Base-by-base conservation (phyloP, 2,329 filamentous ascomycete genomes). In the Diplodia corticola region DNA sequence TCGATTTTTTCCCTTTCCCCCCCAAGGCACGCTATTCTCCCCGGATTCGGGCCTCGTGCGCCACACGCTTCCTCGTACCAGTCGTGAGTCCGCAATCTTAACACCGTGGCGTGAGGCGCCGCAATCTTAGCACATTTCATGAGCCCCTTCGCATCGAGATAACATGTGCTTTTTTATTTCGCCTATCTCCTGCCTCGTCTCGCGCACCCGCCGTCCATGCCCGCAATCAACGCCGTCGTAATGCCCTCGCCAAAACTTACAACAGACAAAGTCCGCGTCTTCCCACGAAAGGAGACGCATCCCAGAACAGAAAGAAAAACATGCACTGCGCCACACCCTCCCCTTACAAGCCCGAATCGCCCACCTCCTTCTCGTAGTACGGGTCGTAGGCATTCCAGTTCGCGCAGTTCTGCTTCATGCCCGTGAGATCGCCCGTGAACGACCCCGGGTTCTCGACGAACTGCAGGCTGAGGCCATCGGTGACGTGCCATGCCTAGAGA, bases 381-480 rank as follows among this genome's bases (percentile, higher is more conserved):
- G 54, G 48, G 17, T 65, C 76, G 40, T 75, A 78, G 2, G 68
- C 61, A 54, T 74, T 72, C 76, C 76, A 78, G 44, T 73, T 72
- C 30, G 67, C 67, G 55, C 76, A 78, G 0, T 73, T 74, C 12
- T 71, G 57, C 57, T 70, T 65, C 68, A 57, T 71, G 70, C 1
- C 73, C 73, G 55, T 76, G 69, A 65, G 24, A 2, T 48, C 63
- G 2, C 68, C 67, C 35, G 61, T 63, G 9, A 76, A 74, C 64
- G 73, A 72, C 15, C 68, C 64, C 61, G 74, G 71, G 37, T 77
- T 71, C 71, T 84, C 85, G 10, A 86, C 69, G 70, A 86, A 85
- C 71, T 86, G 82, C 37, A 86, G 74, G 6, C 78, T 80, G 20
- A 89, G 78, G 1, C 76, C 76, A 49, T 77, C 74, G 3, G 70